Evolutionary conservation across 495 filamentous ascomycete species (phyloP).

Genomic region (Neurospora sp.): DNA sequence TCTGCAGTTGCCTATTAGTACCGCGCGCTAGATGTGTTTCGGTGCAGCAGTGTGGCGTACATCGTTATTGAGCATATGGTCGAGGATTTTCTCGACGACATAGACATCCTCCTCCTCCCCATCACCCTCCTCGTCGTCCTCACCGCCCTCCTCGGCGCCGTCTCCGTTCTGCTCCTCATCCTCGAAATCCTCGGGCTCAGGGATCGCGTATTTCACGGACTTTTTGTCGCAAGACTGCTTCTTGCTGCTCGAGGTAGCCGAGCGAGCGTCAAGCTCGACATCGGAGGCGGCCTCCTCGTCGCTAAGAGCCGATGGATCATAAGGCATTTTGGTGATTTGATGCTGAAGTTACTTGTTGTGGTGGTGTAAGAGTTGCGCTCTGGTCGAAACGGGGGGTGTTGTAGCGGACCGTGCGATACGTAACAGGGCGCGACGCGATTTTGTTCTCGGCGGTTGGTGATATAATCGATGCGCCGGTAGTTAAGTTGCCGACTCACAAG

Average conservation of each 20-base stretch:
- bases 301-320: conserved; percentile 22
- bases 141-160: conserved; percentile 20
- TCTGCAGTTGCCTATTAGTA: conserved; percentile 13
- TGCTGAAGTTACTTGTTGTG: too few relatives aligned
- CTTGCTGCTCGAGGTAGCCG: conserved; percentile 7
- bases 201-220: conserved; percentile 1
- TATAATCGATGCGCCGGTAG: too few relatives aligned
- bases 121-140: conserved; percentile 31
- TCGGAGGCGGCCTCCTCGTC: conserved; percentile 31
- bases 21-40: background rate
- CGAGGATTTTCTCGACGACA: conserved; percentile 48
- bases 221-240: conserved; percentile 16
- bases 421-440: too few relatives aligned
- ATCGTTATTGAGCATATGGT: conserved; percentile 40
- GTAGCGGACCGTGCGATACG: too few relatives aligned
- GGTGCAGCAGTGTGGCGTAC: conserved; percentile 20
- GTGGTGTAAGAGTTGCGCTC: too few relatives aligned
- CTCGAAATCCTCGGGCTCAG: conserved; percentile 13
- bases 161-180: conserved; percentile 9
- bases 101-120: conserved; percentile 33
- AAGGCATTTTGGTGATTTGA: background rate
- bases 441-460: too few relatives aligned
- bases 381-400: too few relatives aligned
- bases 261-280: conserved; percentile 9
- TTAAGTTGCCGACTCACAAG: too few relatives aligned